These are phyloP conservation scores for Chondrus crispus DNA, from an alignment of 23 red algal genomes.

Conservation along the genomic window DNA sequence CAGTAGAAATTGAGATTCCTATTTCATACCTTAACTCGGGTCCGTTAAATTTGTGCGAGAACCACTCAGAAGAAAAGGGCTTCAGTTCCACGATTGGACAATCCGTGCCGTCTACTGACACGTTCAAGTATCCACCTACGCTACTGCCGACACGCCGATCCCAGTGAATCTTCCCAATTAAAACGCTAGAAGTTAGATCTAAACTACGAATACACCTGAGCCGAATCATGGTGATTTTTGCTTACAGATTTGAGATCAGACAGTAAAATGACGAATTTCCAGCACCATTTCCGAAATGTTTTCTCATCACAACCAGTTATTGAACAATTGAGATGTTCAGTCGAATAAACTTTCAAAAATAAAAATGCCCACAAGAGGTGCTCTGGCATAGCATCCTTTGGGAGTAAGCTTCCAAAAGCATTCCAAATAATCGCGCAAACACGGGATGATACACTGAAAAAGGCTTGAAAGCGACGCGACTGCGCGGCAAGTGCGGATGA, in stretches of 20 bases:
- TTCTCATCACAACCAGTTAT: not conserved
- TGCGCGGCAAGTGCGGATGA: too few species aligned
- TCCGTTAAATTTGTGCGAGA: not conserved
- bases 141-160: too few species aligned
- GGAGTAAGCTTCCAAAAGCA: too few species aligned
- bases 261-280: not conserved
- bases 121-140: too few species aligned
- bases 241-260: not conserved
- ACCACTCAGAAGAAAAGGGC: not conserved
- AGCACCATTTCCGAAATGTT: not conserved
- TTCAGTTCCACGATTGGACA: not conserved
- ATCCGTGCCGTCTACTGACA: not conserved
- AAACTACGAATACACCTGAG: not conserved
- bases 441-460: not conserved
- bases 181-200: conserved; percentile 10
- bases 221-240: too few species aligned
- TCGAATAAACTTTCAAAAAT: not conserved
- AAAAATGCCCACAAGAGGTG: not conserved
- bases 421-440: not conserved
- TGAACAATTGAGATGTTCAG: not conserved
- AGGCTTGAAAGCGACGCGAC: not conserved
- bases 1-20: not conserved
- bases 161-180: too few species aligned
- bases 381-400: not conserved
- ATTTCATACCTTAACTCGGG: not conserved